Evolutionary conservation across 1,139 yeast species (phyloP), one percentile per base, ranked within the genome.

Genomic region (Suhomyces kunorum): DNA sequence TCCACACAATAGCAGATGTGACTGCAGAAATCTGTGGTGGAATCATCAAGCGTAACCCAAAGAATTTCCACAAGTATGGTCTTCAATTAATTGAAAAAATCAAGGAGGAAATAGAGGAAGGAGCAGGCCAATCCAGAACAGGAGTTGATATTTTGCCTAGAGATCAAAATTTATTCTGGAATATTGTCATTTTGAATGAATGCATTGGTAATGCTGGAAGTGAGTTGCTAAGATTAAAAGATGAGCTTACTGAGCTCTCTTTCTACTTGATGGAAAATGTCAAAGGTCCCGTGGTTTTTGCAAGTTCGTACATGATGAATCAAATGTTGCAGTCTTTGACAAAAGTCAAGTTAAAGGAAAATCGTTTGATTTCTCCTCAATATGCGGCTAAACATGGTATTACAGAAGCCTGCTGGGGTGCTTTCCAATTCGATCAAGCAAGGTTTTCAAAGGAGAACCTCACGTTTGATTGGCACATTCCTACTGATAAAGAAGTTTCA

Each of bases 101-200:
- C 25, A 69, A 71, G 36, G 80, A 77, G 20, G 96, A 92, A 55
- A 72, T 92, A 16, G 90, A 84, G 51, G 87, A 90, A 49, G 87
- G 83, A 8, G 97, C 98, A 0, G 98, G 97, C 1, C 67, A 78
- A 1, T 68, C 83, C 0, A 76, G 96, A 55, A 78, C 81, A 14
- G 83, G 86, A 1, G 71, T 77, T 4, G 89, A 83, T 33, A 71
- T 86, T 23, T 71, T 82, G 17, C 88, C 88, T 11, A 73, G 90
- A 36, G 98, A 92, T 59, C 83, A 85, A 33, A 78, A 83, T 9
- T 66, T 92, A 12, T 80, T 81, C 29, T 81, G 96, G 81, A 79
- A 85, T 55, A 61, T 88, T 34, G 74, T 82, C 2, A 78, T 89
- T 3, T 63, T 90, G 36, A 81, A 83, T 55, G 90, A 88, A 59